Base-by-base conservation (phyloP, 73 alveolate genomes). In the Tetrahymena borealis region DNA sequence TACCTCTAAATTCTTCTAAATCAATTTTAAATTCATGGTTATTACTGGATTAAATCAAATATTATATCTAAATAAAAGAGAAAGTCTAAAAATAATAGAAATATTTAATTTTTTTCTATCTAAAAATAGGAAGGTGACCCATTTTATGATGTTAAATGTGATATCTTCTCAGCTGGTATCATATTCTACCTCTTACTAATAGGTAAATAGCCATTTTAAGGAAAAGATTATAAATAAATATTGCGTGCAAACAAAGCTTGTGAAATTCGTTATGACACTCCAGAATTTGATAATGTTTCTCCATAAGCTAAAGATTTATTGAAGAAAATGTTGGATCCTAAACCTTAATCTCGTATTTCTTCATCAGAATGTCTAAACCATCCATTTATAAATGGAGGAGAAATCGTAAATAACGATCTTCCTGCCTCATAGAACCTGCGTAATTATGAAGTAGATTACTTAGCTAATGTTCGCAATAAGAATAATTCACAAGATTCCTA, bases 101-200 rank as follows among this genome's bases (percentile, higher is more conserved):
- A n/a, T n/a, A n/a, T n/a, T n/a, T n/a, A n/a, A n/a, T n/a, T n/a
- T n/a, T n/a, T n/a, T n/a, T n/a, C n/a, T n/a, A n/a, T n/a, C n/a
- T n/a, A n/a, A n/a, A n/a, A 60, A n/a, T 60, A 60, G 85, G 95
- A 93, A 85, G 95, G 78, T 2, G 95, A 93, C 79, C 95, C 93
- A 11, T 93, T 93, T 90, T 93, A 93, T 40, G 95, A 93, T 93
- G 93, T 79, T 1, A 93, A 93, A 85, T 93, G 95, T 3, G 95
- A 93, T 93, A 85, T 93, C 16, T 93, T 85, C 78, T 79, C 93
- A 32, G 95, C 95, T 15, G 95, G 95, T 11, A 90, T 93, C 15
- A 93, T 93, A 39, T 39, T 93, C 40, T 93, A 93, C 35, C 20
- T 93, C 5, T 32, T 93, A 8, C 38, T 93, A 6, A 90, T 92